Evolutionary conservation across 352 stramenopile species (phyloP), one percentile per base, ranked within the genome.

Genomic region (Globisporangium parvum): DNA sequence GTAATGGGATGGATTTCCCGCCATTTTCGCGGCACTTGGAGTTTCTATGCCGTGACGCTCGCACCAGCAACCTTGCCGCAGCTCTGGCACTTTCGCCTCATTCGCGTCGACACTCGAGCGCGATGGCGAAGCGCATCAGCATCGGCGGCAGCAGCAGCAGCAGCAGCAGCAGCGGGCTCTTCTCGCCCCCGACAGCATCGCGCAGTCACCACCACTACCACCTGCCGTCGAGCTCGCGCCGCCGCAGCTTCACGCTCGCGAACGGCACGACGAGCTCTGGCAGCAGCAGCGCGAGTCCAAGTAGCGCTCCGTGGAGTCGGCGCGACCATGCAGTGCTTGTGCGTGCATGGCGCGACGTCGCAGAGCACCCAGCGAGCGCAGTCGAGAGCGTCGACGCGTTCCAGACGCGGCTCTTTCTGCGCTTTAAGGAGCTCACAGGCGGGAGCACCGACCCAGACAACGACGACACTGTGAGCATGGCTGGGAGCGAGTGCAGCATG

Each of bases 371-470:
- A 1, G 17, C 46, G 46, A 40, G 23, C 10, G 55, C 40, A 20
- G 37, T 39, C 46, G 55, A 60, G 47, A 60, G 46, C 18, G 55
- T 60, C 21, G 55, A 60, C 4, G 55, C 55, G 37, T 60, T 60
- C 55, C 55, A 60, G 47, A 60, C 55, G 37, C 55, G 55, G 2
- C 55, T 60, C 23, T 53, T 60, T 14, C 39, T 55, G 47, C 55
- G 55, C 37, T 60, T 60, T 14, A 39, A 60, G 28, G 55, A 60
- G 39, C 24, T 60, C 18, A 20, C 31, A 21, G 24, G 39, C 8
- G 39, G 26, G 11, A 24, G 47, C 23, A 20, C 6, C 4, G 23
- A 17, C 33, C 18, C 20, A 1, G 42, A 33, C 1, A 26, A 20
- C 2, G 55, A 55, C 12, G 52, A 57, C 28, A 31, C 28, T 2